Percentiles rank a stretch among this genome's conserved stretches.
These are phyloP conservation scores for Corchorus capsularis DNA, from an alignment of 345 rosid genomes.

Conservation along the genomic window DNA sequence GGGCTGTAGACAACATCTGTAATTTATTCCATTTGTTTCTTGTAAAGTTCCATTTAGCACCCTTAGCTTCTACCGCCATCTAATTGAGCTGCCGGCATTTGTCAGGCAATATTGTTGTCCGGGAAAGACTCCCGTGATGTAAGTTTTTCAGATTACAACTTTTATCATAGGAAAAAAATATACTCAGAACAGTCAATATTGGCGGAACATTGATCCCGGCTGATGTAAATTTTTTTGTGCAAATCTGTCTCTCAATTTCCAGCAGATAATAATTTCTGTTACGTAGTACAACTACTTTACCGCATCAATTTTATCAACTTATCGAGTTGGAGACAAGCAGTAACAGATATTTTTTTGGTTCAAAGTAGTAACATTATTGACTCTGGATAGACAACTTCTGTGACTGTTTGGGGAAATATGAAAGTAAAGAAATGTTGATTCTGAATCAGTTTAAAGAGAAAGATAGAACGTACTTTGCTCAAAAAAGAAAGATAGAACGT, in stretches of 20 bases:
- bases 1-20: conserved; percentile 30
- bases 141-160: background rate
- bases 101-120: conserved; percentile 13
- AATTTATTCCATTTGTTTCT: conserved; percentile 31
- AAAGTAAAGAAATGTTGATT: too few species aligned
- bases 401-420: too few species aligned
- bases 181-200: background rate
- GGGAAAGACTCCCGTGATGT: background rate
- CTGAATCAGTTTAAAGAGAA: too few species aligned
- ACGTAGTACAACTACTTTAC: too few species aligned
- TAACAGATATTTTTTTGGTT: too few species aligned
- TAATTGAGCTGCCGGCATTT: conserved; percentile 8
- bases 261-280: background rate
- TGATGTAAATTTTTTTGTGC: background rate
- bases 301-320: too few species aligned
- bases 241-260: background rate
- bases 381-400: too few species aligned
- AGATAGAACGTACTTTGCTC: too few species aligned
- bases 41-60: conserved; percentile 31
- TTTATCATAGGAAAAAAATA: background rate
- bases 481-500: too few species aligned
- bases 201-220: background rate
- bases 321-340: too few species aligned
- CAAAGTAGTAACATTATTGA: too few species aligned
- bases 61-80: conserved; percentile 23